A percentile compares a stretch with the other conserved stretches of the same genome.
Conservation (phyloP, 148 eudicot genomes). For the Beta vulgaris region DNA sequence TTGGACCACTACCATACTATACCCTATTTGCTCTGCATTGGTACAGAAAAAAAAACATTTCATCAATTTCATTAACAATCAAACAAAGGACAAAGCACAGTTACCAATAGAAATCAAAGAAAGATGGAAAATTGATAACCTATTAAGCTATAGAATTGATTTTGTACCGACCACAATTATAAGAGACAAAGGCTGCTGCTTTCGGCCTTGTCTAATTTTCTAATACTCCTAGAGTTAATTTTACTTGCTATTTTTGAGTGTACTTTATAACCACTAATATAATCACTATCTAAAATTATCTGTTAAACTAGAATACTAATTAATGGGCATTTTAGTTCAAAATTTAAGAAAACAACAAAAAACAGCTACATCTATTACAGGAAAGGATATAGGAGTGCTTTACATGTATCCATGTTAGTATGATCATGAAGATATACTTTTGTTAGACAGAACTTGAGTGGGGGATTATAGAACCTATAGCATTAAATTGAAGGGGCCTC, state of each 20-base stretch:
- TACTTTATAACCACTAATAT: slow-evolving; percentile 19
- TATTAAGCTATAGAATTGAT: slow-evolving; percentile 11
- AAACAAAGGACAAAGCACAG: slow-evolving; percentile 14
- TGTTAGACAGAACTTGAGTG: background rate
- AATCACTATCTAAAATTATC: background rate
- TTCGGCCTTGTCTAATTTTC: slow-evolving; percentile 11
- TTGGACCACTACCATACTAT: background rate
- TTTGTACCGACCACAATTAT: slow-evolving; percentile 16
- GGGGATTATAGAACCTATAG: slow-evolving; percentile 9
- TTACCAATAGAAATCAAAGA: slow-evolving; percentile 7
- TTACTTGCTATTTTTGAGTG: slow-evolving; percentile 10
- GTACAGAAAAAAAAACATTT: slow-evolving; percentile 6
- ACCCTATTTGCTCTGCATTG: background rate
- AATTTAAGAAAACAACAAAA: background rate
- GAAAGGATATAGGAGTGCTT: background rate
- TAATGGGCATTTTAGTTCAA: slow-evolving; percentile 5
- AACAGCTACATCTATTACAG: background rate
- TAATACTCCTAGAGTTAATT: too few relatives aligned
- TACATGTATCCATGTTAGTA: background rate
- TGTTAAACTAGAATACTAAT: background rate
- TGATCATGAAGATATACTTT: background rate
- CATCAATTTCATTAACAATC: slow-evolving; percentile 7
- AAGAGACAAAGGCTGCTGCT: slow-evolving; percentile 14
- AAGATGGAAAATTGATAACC: background rate
- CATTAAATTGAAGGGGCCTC: background rate